Conservation (phyloP, 768 basidiomycete genomes). For the Boletus pseudopeckii region DNA sequence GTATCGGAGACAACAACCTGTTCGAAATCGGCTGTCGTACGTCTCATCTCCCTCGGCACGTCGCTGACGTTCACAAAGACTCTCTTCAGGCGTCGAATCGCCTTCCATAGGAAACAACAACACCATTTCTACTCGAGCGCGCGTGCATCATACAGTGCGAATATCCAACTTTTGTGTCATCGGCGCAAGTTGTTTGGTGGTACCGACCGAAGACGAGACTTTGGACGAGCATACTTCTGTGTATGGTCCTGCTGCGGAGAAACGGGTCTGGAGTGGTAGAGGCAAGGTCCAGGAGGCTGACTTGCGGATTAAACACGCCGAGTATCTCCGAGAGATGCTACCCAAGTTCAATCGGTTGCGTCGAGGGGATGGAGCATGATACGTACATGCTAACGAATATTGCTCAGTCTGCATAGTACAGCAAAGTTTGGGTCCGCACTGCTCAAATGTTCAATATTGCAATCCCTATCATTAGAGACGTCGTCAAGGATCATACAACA, state of each 20-base stretch:
- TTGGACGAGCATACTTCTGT: constrained; percentile 82
- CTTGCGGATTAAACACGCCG: constrained; percentile 80
- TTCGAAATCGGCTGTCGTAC: constrained; percentile 92
- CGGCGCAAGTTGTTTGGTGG: constrained; percentile 76
- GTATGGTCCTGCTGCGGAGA: constrained; percentile 72
- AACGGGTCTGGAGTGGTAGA: constrained; percentile 81
- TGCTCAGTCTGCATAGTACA: neutral
- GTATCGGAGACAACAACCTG: constrained; percentile 89
- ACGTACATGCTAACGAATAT: neutral
- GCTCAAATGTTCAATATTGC: no score
- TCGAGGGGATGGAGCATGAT: constrained; percentile 51
- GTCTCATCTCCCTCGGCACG: constrained; percentile 29
- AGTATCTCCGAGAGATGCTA: constrained; percentile 89
- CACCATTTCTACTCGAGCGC: constrained; percentile 78
- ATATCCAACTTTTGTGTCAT: constrained; percentile 80
- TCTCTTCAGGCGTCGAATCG: constrained; percentile 73
- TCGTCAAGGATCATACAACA: neutral
- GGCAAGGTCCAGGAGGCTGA: constrained; percentile 82
- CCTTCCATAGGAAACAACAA: constrained; percentile 83
- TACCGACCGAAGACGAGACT: constrained; percentile 71
- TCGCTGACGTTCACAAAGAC: neutral
- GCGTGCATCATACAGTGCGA: constrained; percentile 79
- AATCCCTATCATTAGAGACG: neutral
- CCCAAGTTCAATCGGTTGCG: constrained; percentile 83
- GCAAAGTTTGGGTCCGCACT: neutral